Evolutionary conservation across 805 yeast species (phyloP).

Genomic region (Schwanniomyces yamadae): DNA sequence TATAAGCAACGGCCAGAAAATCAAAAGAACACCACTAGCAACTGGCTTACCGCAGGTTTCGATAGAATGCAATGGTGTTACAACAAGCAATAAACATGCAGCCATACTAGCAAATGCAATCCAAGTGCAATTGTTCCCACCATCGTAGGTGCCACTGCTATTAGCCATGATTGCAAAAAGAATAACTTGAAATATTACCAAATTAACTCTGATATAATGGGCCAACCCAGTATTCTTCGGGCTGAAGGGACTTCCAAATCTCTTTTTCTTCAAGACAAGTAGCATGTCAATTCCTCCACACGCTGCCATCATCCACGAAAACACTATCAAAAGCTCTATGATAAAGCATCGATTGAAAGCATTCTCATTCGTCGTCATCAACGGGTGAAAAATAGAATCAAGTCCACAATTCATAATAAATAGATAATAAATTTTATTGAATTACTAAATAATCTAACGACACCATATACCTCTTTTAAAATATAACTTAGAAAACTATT

Average conservation of each 20-base stretch:
- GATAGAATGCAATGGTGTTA: constrained; percentile 26
- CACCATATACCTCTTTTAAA: too few relatives aligned
- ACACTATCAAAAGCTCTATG: constrained; percentile 11
- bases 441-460: too few relatives aligned
- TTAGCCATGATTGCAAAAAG: constrained; percentile 13
- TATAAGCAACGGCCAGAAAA: constrained; percentile 29
- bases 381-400: constrained; percentile 14
- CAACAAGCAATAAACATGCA: constrained; percentile 9
- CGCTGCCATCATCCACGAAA: too few relatives aligned
- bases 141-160: constrained; percentile 19
- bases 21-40: constrained; percentile 20
- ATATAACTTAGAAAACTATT: too few relatives aligned
- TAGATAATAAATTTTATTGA: too few relatives aligned
- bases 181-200: constrained; percentile 19
- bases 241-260: constrained; percentile 17
- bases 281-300: too few relatives aligned
- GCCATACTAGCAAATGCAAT: constrained; percentile 13
- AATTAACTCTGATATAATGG: constrained; percentile 19
- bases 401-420: constrained; percentile 14
- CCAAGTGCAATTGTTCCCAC: constrained; percentile 21
- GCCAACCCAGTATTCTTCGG: constrained; percentile 25
- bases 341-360: constrained; percentile 38
- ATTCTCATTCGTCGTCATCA: constrained; percentile 25
- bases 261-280: too few relatives aligned
- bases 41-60: constrained; percentile 22